Percentiles rank a stretch among this genome's conserved stretches.
These are phyloP conservation scores for rapeseed (Brassica napus) DNA, from an alignment of 345 rosid genomes.

Conservation along the genomic window DNA sequence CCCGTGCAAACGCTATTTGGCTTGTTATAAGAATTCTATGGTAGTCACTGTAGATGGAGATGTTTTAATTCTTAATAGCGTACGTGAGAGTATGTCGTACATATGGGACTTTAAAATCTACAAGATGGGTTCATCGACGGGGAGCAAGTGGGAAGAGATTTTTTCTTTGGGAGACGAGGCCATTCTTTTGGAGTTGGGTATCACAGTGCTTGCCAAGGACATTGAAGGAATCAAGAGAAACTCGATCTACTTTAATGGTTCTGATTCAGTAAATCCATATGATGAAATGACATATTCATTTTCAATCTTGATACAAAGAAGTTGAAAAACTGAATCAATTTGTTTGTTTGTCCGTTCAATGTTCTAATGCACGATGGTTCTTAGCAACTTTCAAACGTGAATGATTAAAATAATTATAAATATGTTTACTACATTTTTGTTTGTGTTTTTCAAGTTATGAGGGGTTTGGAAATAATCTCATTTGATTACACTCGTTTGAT, in stretches of 20 bases:
- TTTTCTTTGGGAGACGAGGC: neutral
- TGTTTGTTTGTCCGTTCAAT: neutral
- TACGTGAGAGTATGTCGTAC: neutral
- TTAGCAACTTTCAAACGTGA: neutral
- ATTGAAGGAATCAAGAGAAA: constrained; percentile 3
- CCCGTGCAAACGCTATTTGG: neutral
- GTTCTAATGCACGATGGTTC: neutral
- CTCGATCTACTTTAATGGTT: neutral
- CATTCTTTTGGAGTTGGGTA: constrained; percentile 3
- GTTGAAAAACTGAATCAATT: neutral
- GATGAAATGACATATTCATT: neutral
- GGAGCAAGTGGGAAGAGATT: constrained; percentile 3
- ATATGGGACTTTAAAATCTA: neutral
- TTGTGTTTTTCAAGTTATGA: neutral
- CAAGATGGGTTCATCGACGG: neutral
- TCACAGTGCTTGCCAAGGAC: neutral
- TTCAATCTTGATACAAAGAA: neutral
- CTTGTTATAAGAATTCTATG: neutral
- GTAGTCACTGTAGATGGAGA: neutral
- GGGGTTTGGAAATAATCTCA: neutral
- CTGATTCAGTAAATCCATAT: neutral
- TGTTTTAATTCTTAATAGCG: neutral
- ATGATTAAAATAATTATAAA: neutral
- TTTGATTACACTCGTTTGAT: neutral
- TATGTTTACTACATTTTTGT: neutral